Base-by-base conservation (phyloP, 1,139 yeast species). In the Suhomyces terraborum region DNA sequence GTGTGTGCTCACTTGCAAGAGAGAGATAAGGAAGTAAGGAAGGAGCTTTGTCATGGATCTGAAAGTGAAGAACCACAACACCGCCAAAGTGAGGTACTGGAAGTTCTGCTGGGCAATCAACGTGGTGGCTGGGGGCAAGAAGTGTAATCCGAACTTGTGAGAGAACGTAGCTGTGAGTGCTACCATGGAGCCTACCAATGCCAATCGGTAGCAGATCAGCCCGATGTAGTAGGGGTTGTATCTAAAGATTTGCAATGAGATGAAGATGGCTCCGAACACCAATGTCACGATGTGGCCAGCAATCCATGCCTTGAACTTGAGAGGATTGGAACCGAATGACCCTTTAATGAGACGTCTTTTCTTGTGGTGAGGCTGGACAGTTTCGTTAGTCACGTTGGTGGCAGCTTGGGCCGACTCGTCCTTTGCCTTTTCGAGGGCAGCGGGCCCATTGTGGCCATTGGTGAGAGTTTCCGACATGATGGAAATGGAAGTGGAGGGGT, bases 31-130 rank as follows among this genome's bases (percentile, higher is more conserved):
- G 49, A 72, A 66, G 56, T 67, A 82, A 17, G 93, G 93, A 16
- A 80, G 46, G 35, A 84, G 52, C 57, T 84, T 84, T 62, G 80
- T 82, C n/a, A 78, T 61, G 1, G 88, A 81, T 48, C 75, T 70
- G 61, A 85, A 80, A 23, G 84, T 79, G 45, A 83, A 61, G 32
- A 80, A 56, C 91, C 91, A 84, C 24, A 79, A 63, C 2, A 60
- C 22, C 0, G 82, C 77, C 46, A 84, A 66, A 5, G 77, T 50
- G 47, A 80, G 61, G 53, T 75, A 78, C 57, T 84, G 93, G 67
- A 82, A 82, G 61, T 84, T 84, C 50, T 80, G 86, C 33, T 84
- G 81, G 13, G 87, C 77, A 35, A 83, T 52, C 55, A 85, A 67
- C 8, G 84, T 73, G 36, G 77, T 67, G 53, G 76, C 69, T 9